Base-by-base conservation (phyloP, 768 basidiomycete species). In the Lyophyllum atratum region DNA sequence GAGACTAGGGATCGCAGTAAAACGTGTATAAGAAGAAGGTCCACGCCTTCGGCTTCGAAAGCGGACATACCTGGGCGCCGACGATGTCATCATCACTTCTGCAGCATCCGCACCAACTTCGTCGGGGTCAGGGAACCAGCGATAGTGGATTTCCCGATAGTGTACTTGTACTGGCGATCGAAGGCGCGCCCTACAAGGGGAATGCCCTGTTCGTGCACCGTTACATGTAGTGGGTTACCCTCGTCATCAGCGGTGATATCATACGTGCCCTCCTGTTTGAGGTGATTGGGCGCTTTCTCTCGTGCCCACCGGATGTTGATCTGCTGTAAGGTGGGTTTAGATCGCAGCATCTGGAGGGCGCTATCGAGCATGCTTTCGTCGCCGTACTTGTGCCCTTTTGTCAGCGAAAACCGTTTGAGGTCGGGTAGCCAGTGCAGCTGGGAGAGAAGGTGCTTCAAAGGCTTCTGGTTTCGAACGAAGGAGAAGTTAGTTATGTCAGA, bases 241-340 rank as follows among this genome's bases (percentile, higher is more conserved):
- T 66, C 60, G 46, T 55, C 53, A 25, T 66, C 62, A 5, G 55
- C 54, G 0, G 72, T 58, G 15, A 79, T 69, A 49, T 78, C 76
- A 58, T 79, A 79, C 17, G 62, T 63, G 0, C 80, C 79, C 59
- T 80, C 78, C 57, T 80, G 78, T 58, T 81, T 81, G 24, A 82
- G 64, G 59, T 80, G 79, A 49, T 80, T 80, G 22, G 74, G 74
- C 56, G 78, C 78, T 49, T 68, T 69, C 56, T 80, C 77, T 45
- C 76, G 68, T 29, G 79, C 80, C 78, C 78, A 81, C n/a, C 80
- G 71, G 33, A 82, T 71, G 57, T 70, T 78, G 34, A 82, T 72
- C 57, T 79, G 76, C 59, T 71, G 69, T 40, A 82, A 64, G 0
- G 55, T 59, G 31, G 74, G 71, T 48, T 69, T 74, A 24, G 61